phyloP scores from a whole-genome alignment of 305 asterid genomes.

The Fraxinus albicans region DNA sequence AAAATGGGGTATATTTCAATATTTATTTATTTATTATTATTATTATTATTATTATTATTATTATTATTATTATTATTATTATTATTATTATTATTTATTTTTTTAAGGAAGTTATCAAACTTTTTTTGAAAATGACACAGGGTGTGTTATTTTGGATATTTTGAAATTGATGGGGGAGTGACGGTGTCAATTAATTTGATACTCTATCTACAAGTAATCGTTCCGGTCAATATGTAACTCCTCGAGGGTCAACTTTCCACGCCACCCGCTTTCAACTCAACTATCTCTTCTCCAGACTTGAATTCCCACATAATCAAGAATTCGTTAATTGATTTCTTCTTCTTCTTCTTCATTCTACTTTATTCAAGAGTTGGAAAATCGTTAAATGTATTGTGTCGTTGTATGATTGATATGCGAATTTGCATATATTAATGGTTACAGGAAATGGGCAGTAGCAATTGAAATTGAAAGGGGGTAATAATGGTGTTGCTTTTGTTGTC shows the following conservation, averaged over 20 bases:
- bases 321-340: not conserved
- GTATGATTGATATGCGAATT: not conserved
- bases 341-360: not conserved
- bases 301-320: not conserved
- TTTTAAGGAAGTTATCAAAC: not conserved
- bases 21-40: too few species aligned
- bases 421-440: not conserved
- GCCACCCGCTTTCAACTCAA: not conserved
- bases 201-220: not conserved
- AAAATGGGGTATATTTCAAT: not conserved
- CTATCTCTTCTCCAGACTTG: not conserved
- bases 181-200: not conserved
- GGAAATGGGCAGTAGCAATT: not conserved
- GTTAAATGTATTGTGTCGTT: not conserved
- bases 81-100: too few species aligned
- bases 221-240: not conserved
- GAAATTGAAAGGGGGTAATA: constrained; percentile 12
- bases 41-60: too few species aligned
- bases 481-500: constrained; percentile 45
- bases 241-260: not conserved
- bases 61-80: too few species aligned
- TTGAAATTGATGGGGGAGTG: not conserved
- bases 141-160: not conserved
- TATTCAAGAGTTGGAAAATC: not conserved
- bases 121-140: not conserved